These are phyloP conservation scores for Saprolegnia diclina DNA, from an alignment of 352 stramenopile species.

Conservation along the genomic window DNA sequence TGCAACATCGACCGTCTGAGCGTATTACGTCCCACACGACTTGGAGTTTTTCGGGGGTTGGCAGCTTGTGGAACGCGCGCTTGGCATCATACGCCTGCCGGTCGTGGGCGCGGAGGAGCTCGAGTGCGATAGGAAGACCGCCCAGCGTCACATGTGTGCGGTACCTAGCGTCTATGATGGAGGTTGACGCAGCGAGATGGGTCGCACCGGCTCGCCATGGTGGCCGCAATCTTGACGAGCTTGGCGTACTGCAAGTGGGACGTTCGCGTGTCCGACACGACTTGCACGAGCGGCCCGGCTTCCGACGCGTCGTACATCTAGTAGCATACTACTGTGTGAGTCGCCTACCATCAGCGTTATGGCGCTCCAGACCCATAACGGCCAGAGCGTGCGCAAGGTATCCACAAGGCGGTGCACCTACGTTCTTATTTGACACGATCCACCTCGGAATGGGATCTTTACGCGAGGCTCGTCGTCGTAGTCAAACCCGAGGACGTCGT, in stretches of 20 bases:
- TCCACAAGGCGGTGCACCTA: slow-evolving; percentile 54
- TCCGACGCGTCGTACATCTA: slow-evolving; percentile 33
- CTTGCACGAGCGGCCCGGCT: slow-evolving; percentile 48
- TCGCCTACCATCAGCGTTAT: slow-evolving; percentile 36
- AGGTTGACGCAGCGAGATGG: not conserved
- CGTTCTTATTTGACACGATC: not conserved
- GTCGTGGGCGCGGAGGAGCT: slow-evolving; percentile 35
- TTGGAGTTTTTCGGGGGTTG: slow-evolving; percentile 14
- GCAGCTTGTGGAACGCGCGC: slow-evolving; percentile 5
- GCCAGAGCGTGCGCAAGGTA: slow-evolving; percentile 52
- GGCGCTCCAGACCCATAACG: slow-evolving; percentile 69
- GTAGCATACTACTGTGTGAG: not conserved
- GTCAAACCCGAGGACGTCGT: slow-evolving; percentile 55
- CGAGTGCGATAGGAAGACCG: slow-evolving; percentile 41
- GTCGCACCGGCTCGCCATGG: slow-evolving; percentile 34
- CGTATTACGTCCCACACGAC: slow-evolving; percentile 26
- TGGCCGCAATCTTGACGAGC: slow-evolving; percentile 52
- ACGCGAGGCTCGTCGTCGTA: slow-evolving; percentile 50
- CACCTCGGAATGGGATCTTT: no score
- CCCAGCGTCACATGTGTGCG: slow-evolving; percentile 38
- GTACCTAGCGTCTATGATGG: slow-evolving; percentile 30
- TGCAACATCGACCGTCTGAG: slow-evolving; percentile 31
- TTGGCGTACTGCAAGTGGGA: slow-evolving; percentile 57
- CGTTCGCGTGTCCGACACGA: slow-evolving; percentile 52
- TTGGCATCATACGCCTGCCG: slow-evolving; percentile 24